Evolutionary conservation across 1,139 yeast species (phyloP), one percentile per base, ranked within the genome.

Genomic region (Scheffersomyces illinoinensis): DNA sequence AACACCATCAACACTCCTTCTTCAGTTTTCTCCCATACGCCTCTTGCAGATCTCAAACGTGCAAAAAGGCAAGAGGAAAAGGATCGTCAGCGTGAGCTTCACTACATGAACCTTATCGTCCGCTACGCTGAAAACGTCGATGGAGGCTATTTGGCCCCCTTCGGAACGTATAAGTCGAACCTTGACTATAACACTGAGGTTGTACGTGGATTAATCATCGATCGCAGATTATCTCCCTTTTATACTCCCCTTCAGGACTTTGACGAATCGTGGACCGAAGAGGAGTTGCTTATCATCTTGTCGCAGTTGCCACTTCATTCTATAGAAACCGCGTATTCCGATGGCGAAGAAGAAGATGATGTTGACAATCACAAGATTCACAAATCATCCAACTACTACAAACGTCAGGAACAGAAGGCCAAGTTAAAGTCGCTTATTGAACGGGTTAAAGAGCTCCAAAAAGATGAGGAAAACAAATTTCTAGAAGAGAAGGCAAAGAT

Each of bases 171-270:
- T 73, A 85, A 83, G 64, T 81, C 89, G 60, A 86, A 89, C 58
- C 81, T 91, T 61, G 97, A 91, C 71, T 95, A 86, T 74, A 85
- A 89, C 68, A 84, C 90, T 18, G 85, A 85, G 48, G 79, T 89
- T 2, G 97, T 93, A 10, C 84, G 91, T 54, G 82, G 77, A 26
- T 76, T 91, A 50, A 90, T 93, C 23, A 65, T 74, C 5, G 66
- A 68, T 53, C 83, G 99, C 53, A 83, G 82, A 64, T 68, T 95
- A 54, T 93, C 98, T 0, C 98, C 99, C 1, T 95, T 95, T 71
- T 95, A 85, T 71, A 90, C 93, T 3, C 98, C 98, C 0, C 77
- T 95, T 56, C 92, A 91, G 67, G 97, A 92, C 68, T 91, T 83
- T 68, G 88, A 90, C 60, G 85, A 82, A n/a, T 65, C 73, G 24